Percentiles rank a stretch among this genome's conserved stretches.
phyloP scores from a whole-genome alignment of 352 stramenopile species.

The Hyaloperonospora arabidopsidis region DNA sequence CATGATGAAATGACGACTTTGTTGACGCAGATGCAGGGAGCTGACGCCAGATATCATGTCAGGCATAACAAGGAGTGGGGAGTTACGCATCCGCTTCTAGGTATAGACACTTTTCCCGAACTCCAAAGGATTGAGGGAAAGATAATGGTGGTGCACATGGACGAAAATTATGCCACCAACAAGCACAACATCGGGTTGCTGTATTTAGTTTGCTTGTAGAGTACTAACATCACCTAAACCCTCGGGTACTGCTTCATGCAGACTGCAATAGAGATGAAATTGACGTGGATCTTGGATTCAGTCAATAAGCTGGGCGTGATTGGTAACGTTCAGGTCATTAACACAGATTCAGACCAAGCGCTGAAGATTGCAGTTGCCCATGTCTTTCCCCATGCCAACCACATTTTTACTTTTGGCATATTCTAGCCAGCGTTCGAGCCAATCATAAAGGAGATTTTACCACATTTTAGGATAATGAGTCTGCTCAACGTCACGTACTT shows the following conservation, averaged over 20 bases:
- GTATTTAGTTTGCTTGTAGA: not conserved
- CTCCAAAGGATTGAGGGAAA: no score
- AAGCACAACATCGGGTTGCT: not conserved
- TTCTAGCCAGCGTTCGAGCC: not conserved
- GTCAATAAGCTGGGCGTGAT: not conserved
- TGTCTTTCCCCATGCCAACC: not conserved
- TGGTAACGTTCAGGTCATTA: not conserved
- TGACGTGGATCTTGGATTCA: not conserved
- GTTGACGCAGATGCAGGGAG: no score
- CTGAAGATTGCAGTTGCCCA: not conserved
- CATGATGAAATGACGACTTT: not conserved
- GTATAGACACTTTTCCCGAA: no score
- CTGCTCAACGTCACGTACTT: not conserved
- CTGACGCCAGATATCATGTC: not conserved
- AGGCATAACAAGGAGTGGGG: not conserved
- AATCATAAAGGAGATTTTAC: not conserved
- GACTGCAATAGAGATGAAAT: not conserved
- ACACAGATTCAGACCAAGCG: not conserved
- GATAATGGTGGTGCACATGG: no score
- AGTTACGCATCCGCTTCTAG: not conserved
- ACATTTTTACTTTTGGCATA: not conserved
- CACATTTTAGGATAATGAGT: not conserved
- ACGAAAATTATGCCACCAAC: not conserved
- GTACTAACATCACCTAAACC: not conserved
- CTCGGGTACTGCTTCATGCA: not conserved